Evolutionary conservation across 169 alveolate genomes (phyloP), one percentile per base, ranked within the genome.

Genomic region (Plasmodium vinckei): DNA sequence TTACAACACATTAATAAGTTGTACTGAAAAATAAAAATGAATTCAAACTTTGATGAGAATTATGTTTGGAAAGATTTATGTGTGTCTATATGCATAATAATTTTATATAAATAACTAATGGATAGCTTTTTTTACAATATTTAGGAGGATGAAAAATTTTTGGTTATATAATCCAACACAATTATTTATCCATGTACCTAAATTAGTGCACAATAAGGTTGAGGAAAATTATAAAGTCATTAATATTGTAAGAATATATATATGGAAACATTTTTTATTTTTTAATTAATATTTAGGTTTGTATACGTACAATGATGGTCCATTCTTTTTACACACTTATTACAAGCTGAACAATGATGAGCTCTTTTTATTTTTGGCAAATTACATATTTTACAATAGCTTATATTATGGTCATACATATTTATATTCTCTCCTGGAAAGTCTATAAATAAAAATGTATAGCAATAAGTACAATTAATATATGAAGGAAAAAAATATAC

Each of bases 101-200:
- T 27, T 27, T 27, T 27, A 27, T 27, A 27, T 27, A 27, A 27
- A 27, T 27, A 27, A 27, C 0, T 27, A 27, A 27, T 27, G 39
- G 1, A 27, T 27, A 27, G 2, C 44, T 23, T 39, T 44, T 42
- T 57, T 79, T 47, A 79, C 89, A 60, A 79, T 65, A 65, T 64
- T 79, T 56, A 79, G 51, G 59, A 79, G 89, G 27, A 91, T 93
- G 77, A 96, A 96, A 73, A 87, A 95, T 82, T 95, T 95, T 70
- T 96, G 95, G 72, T 96, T 96, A 87, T 96, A 94, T 75, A 93
- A 93, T 17, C 98, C 98, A 19, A 95, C 94, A 72, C 98, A 96
- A 71, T 88, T 94, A 12, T 96, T 96, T 33, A 95, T 88, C 97
- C 97, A 95, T 54, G 95, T 94, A 64, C 89, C 89, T 79, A 19